These are phyloP conservation scores for Beauveria sp. DNA, from an alignment of 2,329 filamentous ascomycete species.

Conservation along the genomic window DNA sequence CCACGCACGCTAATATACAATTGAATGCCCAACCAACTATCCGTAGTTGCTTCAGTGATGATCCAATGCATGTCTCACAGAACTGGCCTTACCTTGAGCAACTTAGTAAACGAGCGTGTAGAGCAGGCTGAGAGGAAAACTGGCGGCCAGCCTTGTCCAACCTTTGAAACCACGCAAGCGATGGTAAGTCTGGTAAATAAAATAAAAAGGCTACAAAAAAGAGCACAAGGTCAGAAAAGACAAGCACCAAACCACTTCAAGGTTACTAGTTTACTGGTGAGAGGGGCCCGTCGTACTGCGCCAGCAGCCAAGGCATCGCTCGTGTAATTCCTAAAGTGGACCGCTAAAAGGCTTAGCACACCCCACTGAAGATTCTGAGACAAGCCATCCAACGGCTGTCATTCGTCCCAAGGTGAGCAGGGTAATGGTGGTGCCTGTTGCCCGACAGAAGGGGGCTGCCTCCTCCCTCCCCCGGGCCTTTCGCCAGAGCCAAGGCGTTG, in stretches of 20 bases:
- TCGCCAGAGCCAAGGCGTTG: not conserved
- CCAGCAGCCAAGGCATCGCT: not conserved
- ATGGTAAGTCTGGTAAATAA: no score
- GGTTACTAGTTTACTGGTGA: no score
- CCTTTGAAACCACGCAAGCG: not conserved
- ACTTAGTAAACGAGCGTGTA: not conserved
- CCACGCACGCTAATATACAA: no score
- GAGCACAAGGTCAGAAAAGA: not conserved
- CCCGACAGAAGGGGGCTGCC: not conserved
- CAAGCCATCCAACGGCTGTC: constrained; percentile 1
- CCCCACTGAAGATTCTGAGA: constrained; percentile 2
- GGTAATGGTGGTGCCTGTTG: constrained; percentile 1
- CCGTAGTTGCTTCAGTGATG: no score
- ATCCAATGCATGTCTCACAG: no score
- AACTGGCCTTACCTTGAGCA: not conserved
- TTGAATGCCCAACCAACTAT: no score
- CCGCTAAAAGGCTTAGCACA: not conserved
- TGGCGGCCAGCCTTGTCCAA: not conserved
- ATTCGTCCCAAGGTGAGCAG: constrained; percentile 10
- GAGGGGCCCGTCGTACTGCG: not conserved
- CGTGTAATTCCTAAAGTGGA: not conserved
- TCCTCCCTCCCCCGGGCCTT: not conserved
- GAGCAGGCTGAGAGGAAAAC: not conserved
- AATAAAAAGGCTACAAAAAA: not conserved
- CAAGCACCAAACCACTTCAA: not conserved